Evolutionary conservation across 169 alveolate species (phyloP), one percentile per base, ranked within the genome.

Genomic region (Plasmodium fragile): DNA sequence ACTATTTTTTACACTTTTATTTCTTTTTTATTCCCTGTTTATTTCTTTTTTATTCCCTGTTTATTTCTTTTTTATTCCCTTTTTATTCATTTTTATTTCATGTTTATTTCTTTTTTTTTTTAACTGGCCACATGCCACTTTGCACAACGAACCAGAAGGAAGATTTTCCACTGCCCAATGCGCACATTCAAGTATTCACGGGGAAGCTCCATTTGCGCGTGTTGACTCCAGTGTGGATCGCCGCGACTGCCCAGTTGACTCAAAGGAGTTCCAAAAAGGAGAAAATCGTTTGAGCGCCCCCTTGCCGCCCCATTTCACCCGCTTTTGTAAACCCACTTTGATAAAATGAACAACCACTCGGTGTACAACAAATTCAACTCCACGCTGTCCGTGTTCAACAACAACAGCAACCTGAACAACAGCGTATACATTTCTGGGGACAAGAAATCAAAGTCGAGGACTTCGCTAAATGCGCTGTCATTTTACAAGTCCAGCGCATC

Each of bases 331-430:
- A 25, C 11, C 75, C 30, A 65, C 0, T 18, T 39, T 16, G 28
- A 32, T 72, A 89, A 55, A 78, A 89, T 89, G 94, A 89, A 89
- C 41, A 89, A 89, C 82, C 94, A 89, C 32, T 89, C 94, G n/a
- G 94, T 89, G 78, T 89, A 89, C 65, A 83, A 83, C 72, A 89
- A 89, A 55, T 89, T 89, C 53, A 89, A 78, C 52, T 41, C 94
- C 28, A 78, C 94, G 0, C 70, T 89, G 55, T 89, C 94, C 18
- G 94, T 89, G 81, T 89, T 89, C 52, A 89, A 89, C 32, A 75
- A 75, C 52, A 79, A 79, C 75, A 28, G 59, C 11, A 89, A 77
- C 70, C 69, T 89, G 34, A 89, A 89, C 70, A 89, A 28, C 49
- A 89, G 94, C 77, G 30, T 89, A 39, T 89, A 89, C 78, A 43